Conservation (phyloP, 495 filamentous ascomycete genomes). For the Aspergillus ostianus region DNA sequence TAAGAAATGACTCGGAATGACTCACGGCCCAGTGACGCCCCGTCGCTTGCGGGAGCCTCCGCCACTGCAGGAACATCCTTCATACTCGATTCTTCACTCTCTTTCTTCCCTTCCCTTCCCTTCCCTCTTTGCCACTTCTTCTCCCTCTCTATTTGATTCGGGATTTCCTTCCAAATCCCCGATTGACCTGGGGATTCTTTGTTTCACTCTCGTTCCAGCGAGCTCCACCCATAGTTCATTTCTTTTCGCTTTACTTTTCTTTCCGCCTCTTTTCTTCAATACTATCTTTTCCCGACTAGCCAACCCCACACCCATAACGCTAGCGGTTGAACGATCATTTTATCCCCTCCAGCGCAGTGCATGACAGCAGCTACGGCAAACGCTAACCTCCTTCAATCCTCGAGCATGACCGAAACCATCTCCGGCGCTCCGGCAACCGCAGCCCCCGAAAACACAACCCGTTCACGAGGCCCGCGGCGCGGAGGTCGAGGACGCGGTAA, state of each 20-base stretch:
- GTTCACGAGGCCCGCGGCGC: constrained; percentile 29
- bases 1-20: not conserved
- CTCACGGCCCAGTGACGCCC: not conserved
- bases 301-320: not conserved
- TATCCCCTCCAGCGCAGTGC: constrained; percentile 2
- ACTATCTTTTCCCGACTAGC: not conserved
- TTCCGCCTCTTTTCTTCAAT: no score
- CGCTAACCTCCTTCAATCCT: constrained; percentile 1
- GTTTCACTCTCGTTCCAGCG: not conserved
- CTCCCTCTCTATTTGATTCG: not conserved
- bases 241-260: not conserved
- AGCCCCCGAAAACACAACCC: constrained; percentile 25
- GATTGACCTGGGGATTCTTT: not conserved
- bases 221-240: not conserved
- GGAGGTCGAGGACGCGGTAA: constrained; percentile 34
- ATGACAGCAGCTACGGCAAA: constrained; percentile 16
- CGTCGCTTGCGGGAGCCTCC: not conserved
- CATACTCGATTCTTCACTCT: no score
- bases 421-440: constrained; percentile 18
- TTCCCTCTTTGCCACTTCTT: not conserved
- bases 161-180: not conserved
- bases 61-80: not conserved
- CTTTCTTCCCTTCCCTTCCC: not conserved
- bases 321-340: not conserved
- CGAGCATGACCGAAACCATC: constrained; percentile 21